Base-by-base conservation (phyloP, 2,329 filamentous ascomycete species). In the Coleophoma cylindrospora region DNA sequence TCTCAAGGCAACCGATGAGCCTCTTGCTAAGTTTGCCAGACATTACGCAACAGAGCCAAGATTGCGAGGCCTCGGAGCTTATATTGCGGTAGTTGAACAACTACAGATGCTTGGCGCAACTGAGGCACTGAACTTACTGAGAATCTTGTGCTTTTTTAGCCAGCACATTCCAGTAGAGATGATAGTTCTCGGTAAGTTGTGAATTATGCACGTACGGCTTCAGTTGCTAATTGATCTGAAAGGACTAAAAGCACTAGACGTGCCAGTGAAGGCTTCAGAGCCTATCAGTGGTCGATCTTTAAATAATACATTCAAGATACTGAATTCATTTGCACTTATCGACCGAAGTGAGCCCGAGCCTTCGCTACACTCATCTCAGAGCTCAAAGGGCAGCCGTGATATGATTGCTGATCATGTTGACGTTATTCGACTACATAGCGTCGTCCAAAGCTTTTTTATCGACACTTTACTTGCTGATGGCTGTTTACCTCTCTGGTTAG, bases 121-220 rank as follows among this genome's bases (percentile, higher is more conserved):
- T 12, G 77, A 83, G 48, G 83, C 84, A 0, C 65, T 85, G 45
- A 86, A 86, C 58, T 64, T 88, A 34, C 80, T 88, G 54, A 79
- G 79, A 19, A 66, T 88, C 12, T 65, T 88, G 13, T 79, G 79
- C 1, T 87, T 87, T 58, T 81, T 85, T 48, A 79, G 80, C 38
- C 80, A 82, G 49, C 75, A 82, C 50, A 72, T 87, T 5, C 85
- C 85, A 0, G 80, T 87, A 19, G 83, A 83, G 49, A 79, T 89
- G 72, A 68, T 88, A 12, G 70, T 69, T 32, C 68, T 86, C 14
- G 83, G 83, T 64, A 64, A 57, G 68, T 54, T 43, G 14, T 32
- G 8, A n/a, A 34, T 43, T 45, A 27, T 17, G 6, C 9, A 40
- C 32, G 3, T n/a, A 14, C 38, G 11, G 27, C 37, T 14, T 21